Evolutionary conservation across 2,329 filamentous ascomycete genomes (phyloP).

Genomic region (Paecilomyces dactylethromorphus): DNA sequence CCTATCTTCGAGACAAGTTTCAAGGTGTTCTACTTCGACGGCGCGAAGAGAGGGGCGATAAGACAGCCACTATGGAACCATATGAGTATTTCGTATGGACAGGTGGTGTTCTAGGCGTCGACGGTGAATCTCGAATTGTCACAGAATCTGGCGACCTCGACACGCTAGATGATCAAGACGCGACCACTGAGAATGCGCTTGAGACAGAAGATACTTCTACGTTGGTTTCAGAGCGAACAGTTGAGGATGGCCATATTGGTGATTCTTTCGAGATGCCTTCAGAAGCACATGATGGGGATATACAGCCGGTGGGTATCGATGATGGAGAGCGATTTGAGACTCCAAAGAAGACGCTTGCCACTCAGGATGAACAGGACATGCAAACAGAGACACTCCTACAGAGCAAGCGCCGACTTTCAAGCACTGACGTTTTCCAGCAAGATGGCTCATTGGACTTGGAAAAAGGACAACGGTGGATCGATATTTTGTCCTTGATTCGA

Average conservation of each 20-base stretch:
- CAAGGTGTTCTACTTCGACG: conserved; percentile 35
- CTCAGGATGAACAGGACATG: conserved; percentile 19
- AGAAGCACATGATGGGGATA: neutral
- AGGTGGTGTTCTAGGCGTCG: conserved; percentile 25
- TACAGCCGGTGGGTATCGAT: neutral
- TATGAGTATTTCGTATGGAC: conserved; percentile 24
- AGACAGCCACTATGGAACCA: conserved; percentile 4
- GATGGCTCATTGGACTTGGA: conserved; percentile 15
- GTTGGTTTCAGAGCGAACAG: neutral
- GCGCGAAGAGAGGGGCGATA: conserved; percentile 18
- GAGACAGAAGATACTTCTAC: neutral
- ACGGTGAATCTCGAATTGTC: conserved; percentile 13
- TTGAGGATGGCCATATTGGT: neutral
- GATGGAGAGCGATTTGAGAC: conserved; percentile 1
- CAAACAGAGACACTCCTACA: conserved; percentile 16
- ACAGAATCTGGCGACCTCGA: conserved; percentile 5
- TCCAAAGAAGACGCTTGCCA: conserved; percentile 10
- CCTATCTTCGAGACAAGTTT: conserved; percentile 32
- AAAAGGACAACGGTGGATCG: neutral
- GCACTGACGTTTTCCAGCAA: conserved; percentile 6
- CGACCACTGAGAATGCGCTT: neutral
- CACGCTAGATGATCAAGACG: neutral
- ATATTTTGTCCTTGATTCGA: conserved; percentile 1
- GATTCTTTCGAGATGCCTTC: neutral
- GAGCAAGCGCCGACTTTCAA: conserved; percentile 6